Conservation (phyloP, 352 stramenopile species). For the Phytophthora tentaculata region DNA sequence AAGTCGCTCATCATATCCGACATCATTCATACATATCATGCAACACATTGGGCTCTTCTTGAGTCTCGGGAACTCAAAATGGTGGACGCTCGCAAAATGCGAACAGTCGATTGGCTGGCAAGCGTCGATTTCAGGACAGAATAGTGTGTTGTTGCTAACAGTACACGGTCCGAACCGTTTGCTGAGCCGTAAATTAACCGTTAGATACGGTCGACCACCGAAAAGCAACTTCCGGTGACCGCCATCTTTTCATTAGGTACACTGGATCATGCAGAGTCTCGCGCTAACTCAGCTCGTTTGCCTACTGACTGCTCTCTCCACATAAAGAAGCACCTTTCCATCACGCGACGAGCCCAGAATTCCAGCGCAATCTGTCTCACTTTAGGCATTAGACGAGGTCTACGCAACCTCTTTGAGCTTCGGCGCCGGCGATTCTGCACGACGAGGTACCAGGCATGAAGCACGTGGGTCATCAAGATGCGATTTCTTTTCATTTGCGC, state of each 20-base stretch:
- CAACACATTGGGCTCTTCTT: neutral
- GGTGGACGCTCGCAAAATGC: neutral
- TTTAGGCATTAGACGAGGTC: neutral
- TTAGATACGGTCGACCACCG: conserved; percentile 26
- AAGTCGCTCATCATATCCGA: conserved; percentile 45
- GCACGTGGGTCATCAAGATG: conserved; percentile 38
- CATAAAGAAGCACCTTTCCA: conserved; percentile 11
- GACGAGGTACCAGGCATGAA: conserved; percentile 38
- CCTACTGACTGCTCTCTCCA: conserved; percentile 12
- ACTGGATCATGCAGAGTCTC: neutral
- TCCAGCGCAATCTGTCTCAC: conserved; percentile 17
- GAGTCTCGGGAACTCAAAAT: neutral
- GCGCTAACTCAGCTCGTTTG: neutral
- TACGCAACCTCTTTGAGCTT: neutral
- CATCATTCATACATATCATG: conserved; percentile 7
- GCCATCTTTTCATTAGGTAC: too few species aligned
- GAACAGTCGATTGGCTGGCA: neutral
- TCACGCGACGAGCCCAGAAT: conserved; percentile 29
- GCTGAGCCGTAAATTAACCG: conserved; percentile 23
- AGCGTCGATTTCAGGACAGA: conserved; percentile 7
- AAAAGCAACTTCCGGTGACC: conserved; percentile 36
- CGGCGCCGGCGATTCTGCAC: conserved; percentile 17
- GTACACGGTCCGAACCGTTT: conserved; percentile 26
- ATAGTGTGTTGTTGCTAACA: conserved; percentile 13
- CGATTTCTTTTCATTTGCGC: conserved; percentile 32